These are phyloP conservation scores for Diutina mesorugosa DNA, from an alignment of 1,139 yeast genomes.

Conservation along the genomic window DNA sequence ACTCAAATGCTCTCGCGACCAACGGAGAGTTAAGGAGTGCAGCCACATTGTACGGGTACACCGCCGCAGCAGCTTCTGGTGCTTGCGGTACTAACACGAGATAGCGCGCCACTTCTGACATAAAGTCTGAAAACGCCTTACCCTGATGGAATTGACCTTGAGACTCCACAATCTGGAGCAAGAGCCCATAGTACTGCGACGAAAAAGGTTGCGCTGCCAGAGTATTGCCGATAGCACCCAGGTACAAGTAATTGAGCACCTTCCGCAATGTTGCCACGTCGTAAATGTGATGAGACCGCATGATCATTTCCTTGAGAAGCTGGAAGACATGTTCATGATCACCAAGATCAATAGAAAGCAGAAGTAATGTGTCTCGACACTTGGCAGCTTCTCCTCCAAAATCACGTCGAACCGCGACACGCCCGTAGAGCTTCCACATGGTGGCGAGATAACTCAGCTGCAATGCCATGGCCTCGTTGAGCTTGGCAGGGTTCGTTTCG, in stretches of 20 bases:
- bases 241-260: conserved; percentile 10
- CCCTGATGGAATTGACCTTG: conserved; percentile 17
- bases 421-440: conserved; percentile 23
- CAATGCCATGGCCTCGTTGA: not conserved
- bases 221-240: not conserved
- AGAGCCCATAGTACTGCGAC: conserved; percentile 17
- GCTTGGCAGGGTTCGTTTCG: conserved; percentile 4
- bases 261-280: conserved; percentile 18
- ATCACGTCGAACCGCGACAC: conserved; percentile 26
- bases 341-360: conserved; percentile 20
- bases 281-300: conserved; percentile 20
- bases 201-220: not conserved
- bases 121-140: conserved; percentile 3
- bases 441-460: conserved; percentile 7
- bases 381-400: conserved; percentile 11
- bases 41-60: conserved; percentile 13
- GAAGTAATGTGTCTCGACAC: conserved; percentile 20
- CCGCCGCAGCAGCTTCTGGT: conserved; percentile 6
- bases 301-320: conserved; percentile 22
- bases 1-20: conserved; percentile 15
- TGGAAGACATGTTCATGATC: conserved; percentile 26
- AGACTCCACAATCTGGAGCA: conserved; percentile 22
- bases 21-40: conserved; percentile 19
- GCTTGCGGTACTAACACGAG: not conserved
- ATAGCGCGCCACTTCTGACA: conserved; percentile 1